Evolutionary conservation across 1,284 basidiomycete genomes (phyloP).

Genomic region (Cystobasidiaceae sp.): DNA sequence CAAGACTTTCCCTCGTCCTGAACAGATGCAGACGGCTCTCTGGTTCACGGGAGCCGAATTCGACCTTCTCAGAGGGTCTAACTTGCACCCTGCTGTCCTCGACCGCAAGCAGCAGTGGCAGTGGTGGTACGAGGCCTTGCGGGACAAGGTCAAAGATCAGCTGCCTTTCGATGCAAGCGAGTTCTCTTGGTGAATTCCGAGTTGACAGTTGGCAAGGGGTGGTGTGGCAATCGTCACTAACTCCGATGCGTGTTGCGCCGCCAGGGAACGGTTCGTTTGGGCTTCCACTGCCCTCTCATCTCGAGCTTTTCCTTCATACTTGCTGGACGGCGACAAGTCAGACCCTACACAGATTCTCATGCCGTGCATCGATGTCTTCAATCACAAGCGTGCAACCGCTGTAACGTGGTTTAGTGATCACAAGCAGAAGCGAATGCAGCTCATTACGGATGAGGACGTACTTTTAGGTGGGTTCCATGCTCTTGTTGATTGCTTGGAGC

Average conservation of each 20-base stretch:
- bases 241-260: background rate
- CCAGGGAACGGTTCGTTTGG: slow-evolving; percentile 32
- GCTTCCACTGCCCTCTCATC: slow-evolving; percentile 49
- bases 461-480: slow-evolving; percentile 31
- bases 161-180: background rate
- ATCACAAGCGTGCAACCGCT: slow-evolving; percentile 65
- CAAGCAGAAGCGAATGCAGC: slow-evolving; percentile 41
- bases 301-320: slow-evolving; percentile 75
- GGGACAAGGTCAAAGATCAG: slow-evolving; percentile 1
- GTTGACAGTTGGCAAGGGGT: background rate
- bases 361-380: slow-evolving; percentile 76
- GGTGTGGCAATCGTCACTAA: background rate
- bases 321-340: slow-evolving; percentile 54
- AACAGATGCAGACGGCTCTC: slow-evolving; percentile 65
- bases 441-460: slow-evolving; percentile 37
- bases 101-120: slow-evolving; percentile 18
- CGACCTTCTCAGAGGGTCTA: slow-evolving; percentile 64
- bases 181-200: background rate
- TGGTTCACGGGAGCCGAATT: slow-evolving; percentile 64
- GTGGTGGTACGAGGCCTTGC: background rate
- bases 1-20: slow-evolving; percentile 57
- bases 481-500: slow-evolving; percentile 37
- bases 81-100: slow-evolving; percentile 65
- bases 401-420: slow-evolving; percentile 70
- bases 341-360: slow-evolving; percentile 69